Conservation (phyloP, 78 protist species). For the Dictyostelium purpureum region DNA sequence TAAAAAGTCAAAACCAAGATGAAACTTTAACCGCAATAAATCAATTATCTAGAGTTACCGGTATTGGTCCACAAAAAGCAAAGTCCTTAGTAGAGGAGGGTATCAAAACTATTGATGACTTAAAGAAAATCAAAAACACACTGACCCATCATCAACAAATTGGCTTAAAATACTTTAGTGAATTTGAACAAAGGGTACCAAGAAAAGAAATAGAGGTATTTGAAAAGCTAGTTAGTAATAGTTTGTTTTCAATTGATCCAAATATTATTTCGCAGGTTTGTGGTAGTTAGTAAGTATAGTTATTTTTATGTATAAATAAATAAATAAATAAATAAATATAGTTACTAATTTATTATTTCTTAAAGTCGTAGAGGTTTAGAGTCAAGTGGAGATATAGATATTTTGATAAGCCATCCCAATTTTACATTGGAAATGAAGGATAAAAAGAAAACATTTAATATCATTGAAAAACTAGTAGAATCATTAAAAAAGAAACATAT, state of each 20-base stretch:
- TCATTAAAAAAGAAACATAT: conserved; percentile 9
- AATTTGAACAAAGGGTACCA: conserved; percentile 74
- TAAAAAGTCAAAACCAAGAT: not conserved
- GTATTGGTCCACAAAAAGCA: conserved; percentile 70
- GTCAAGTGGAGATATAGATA: conserved; percentile 76
- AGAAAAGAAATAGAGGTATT: conserved; percentile 65
- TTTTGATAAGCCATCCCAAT: conserved; percentile 68
- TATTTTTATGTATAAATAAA: not conserved
- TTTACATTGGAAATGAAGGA: conserved; percentile 21
- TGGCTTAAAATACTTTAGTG: conserved; percentile 69
- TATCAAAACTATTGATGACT: conserved; percentile 18
- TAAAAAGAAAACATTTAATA: conserved; percentile 52
- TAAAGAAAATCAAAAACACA: conserved; percentile 24
- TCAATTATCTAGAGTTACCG: conserved; percentile 37
- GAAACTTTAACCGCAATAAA: conserved; percentile 19
- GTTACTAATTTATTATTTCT: not conserved
- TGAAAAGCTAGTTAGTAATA: conserved; percentile 15
- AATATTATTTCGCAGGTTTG: conserved; percentile 6
- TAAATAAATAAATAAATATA: not conserved
- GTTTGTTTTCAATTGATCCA: conserved; percentile 21
- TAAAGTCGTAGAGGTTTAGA: conserved; percentile 61
- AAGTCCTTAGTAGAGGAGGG: conserved; percentile 39
- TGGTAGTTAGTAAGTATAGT: conserved; percentile 67
- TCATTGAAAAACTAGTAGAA: conserved; percentile 34
- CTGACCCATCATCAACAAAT: conserved; percentile 72